These are phyloP conservation scores for Lodderomyces margitis DNA, from an alignment of 1,139 yeast genomes.

Conservation along the genomic window DNA sequence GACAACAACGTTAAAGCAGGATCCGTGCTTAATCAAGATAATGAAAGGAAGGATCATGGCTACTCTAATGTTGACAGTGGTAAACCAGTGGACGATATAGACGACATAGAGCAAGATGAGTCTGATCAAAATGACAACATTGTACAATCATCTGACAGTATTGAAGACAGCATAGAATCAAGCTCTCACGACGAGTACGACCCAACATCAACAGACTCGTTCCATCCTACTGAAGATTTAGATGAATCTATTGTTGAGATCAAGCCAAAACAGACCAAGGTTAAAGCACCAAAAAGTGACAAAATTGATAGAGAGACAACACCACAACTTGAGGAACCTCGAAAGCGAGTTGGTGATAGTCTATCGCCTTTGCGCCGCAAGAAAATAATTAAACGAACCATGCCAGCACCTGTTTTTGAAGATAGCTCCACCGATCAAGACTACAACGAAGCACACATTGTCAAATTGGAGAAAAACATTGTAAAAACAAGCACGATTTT, in stretches of 20 bases:
- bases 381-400: constrained; percentile 5
- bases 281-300: not conserved
- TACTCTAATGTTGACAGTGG: not conserved
- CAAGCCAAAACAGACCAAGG: not conserved
- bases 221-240: not conserved
- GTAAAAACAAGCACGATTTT: constrained; percentile 6
- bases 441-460: constrained; percentile 12
- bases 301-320: not conserved
- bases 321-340: not conserved
- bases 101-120: not conserved
- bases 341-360: not conserved
- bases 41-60: not conserved
- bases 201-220: not conserved
- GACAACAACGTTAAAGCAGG: not conserved
- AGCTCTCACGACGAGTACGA: not conserved
- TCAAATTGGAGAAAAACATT: constrained; percentile 11
- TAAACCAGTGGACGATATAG: not conserved
- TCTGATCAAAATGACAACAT: not conserved
- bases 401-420: constrained; percentile 8
- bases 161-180: not conserved
- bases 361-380: constrained; percentile 8
- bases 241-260: not conserved
- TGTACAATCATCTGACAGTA: not conserved
- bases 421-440: constrained; percentile 10
- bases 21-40: not conserved